phyloP scores from a whole-genome alignment of 495 filamentous ascomycete genomes.

The Hypoxylon cercidicola region DNA sequence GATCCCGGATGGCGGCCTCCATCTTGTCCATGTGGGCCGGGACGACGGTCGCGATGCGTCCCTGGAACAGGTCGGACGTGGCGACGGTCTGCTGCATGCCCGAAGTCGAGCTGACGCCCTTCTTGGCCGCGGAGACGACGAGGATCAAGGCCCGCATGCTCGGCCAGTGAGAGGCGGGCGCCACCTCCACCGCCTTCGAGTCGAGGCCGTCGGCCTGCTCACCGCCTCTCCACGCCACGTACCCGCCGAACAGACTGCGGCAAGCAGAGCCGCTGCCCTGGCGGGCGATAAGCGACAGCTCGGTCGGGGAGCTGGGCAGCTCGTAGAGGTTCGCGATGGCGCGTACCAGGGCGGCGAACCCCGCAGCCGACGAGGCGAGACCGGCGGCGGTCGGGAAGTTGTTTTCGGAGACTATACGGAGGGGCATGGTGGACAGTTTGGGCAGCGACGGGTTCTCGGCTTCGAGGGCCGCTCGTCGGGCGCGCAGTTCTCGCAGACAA shows the following conservation, averaged over 20 bases:
- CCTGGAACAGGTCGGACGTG: constrained; percentile 82
- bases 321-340: constrained; percentile 92
- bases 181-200: constrained; percentile 85
- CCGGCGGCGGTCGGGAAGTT: constrained; percentile 99
- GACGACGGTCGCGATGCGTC: constrained; percentile 77
- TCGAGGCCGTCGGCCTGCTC: constrained; percentile 78
- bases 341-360: constrained; percentile 93
- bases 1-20: constrained; percentile 77
- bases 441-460: constrained; percentile 74
- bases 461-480: constrained; percentile 80
- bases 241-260: constrained; percentile 89
- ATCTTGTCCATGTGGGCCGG: constrained; percentile 87
- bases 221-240: constrained; percentile 92
- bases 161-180: constrained; percentile 89
- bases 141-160: constrained; percentile 91
- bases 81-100: constrained; percentile 97
- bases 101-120: constrained; percentile 87
- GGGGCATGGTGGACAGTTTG: constrained; percentile 74
- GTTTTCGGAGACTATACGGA: constrained; percentile 90
- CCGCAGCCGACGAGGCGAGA: constrained; percentile 89
- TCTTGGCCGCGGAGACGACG: constrained; percentile 91
- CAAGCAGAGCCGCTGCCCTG: constrained; percentile 96
- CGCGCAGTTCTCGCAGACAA: constrained; percentile 85
- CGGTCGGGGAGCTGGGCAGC: constrained; percentile 77
- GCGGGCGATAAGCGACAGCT: constrained; percentile 88